Evolutionary conservation across 768 basidiomycete genomes (phyloP), one percentile per base, ranked within the genome.

Genomic region (Amanita phalloides): DNA sequence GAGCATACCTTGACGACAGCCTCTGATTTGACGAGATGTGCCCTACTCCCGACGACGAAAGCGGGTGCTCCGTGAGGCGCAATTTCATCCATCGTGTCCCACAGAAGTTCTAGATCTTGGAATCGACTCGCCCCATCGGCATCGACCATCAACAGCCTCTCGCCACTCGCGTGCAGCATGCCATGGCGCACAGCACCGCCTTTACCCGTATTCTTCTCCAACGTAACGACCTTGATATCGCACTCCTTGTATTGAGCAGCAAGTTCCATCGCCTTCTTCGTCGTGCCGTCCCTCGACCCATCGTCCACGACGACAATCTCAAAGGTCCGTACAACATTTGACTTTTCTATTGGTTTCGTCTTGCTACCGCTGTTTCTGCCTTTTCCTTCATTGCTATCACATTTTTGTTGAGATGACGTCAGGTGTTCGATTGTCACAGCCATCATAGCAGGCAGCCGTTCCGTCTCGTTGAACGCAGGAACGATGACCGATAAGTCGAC

Each of bases 51-150:
- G 1, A 96, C 84, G 10, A 89, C 79, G 2, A 84, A 84, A 1
- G 81, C 79, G 1, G 77, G 72, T 10, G 67, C 72, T 36, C 74
- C 69, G 11, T 71, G 62, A 0, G 73, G 73, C 0, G 71, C 72
- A 43, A 87, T 64, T 43, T 58, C 25, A 61, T 93, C 86, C 78
- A 94, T 84, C 25, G 76, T 76, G 13, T 68, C 68, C 80, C 91
- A 90, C 25, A 97, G 68, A n/a, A 70, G 61, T 57, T 90, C 86
- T 17, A 97, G 64, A 61, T 96, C 94, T 42, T 79, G 74, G 60
- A 98, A 93, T 44, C 82, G 75, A 54, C 90, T 93, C 32, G 94
- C 94, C 3, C 88, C 94, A 58, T 98, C 94, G 6, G 94, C 94
- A 61, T 98, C 94, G 39, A 85, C 94, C 80, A 96, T 92, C 48